These are phyloP conservation scores for Backusella psychrophila DNA, from an alignment of 192 early-diverging fungal species.

Conservation along the genomic window DNA sequence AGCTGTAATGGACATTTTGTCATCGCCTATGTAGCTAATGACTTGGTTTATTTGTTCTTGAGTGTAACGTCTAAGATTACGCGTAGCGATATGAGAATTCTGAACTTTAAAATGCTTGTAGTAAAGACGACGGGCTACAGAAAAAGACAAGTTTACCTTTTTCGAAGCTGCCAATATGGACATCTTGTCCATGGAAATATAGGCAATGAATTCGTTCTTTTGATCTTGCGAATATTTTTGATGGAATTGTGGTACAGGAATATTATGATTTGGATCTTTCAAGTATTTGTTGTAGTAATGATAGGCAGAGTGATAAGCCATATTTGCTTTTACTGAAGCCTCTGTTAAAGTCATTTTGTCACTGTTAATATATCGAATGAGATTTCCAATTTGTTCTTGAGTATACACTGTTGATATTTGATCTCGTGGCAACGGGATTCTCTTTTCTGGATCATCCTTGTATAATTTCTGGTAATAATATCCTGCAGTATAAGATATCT, in stretches of 20 bases:
- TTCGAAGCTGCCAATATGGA: background rate
- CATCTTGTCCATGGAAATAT: background rate
- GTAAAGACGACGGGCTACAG: no score
- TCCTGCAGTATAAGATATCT: background rate
- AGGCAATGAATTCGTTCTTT: background rate
- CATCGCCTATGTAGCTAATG: no score
- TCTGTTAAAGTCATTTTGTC: background rate
- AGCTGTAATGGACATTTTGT: no score
- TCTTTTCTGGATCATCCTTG: background rate
- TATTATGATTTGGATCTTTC: no score
- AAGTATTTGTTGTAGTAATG: no score
- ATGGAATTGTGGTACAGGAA: accelerated
- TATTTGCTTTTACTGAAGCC: background rate
- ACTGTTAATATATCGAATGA: background rate
- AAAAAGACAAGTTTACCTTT: no score
- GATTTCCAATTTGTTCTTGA: background rate
- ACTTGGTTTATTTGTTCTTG: no score
- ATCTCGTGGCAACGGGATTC: background rate
- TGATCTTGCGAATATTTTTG: background rate
- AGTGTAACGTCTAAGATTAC: no score
- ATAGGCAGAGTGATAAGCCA: background rate
- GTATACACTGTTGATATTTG: background rate
- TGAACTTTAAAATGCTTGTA: no score
- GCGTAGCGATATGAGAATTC: no score
- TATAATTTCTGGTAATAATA: background rate